Evolutionary conservation across 192 early-diverging fungal species (phyloP).

Genomic region (Chytriomyces sp.): DNA sequence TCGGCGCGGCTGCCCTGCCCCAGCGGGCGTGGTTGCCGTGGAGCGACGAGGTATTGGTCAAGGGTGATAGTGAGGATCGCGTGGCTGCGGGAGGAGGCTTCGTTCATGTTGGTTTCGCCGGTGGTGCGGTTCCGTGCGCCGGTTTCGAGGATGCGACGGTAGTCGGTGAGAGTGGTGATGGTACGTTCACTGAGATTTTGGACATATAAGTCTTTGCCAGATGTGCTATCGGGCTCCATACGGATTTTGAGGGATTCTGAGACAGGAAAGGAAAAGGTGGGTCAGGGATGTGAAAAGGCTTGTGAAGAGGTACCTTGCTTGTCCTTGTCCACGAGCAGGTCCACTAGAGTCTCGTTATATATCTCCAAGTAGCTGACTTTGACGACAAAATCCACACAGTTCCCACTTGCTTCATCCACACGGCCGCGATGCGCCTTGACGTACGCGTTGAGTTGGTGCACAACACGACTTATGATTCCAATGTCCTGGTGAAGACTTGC

Average conservation of each 20-base stretch:
- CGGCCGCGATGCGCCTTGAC: conserved; percentile 24
- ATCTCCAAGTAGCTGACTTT: conserved; percentile 52
- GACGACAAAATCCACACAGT: conserved; percentile 45
- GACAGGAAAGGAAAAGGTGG: not conserved
- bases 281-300: conserved; percentile 4
- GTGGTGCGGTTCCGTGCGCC: conserved; percentile 39
- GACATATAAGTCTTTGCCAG: conserved; percentile 48
- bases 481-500: conserved; percentile 22
- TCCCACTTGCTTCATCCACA: conserved; percentile 28
- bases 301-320: conserved; percentile 31
- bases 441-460: conserved; percentile 29
- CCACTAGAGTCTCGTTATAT: conserved; percentile 44
- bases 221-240: conserved; percentile 42
- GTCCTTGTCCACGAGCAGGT: conserved; percentile 37
- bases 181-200: conserved; percentile 44
- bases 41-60: conserved; percentile 51
- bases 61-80: conserved; percentile 77
- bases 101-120: conserved; percentile 57
- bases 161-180: conserved; percentile 33
- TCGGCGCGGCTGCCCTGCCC: conserved; percentile 16
- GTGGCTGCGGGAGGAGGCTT: conserved; percentile 65
- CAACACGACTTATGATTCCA: conserved; percentile 38
- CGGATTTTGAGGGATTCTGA: conserved; percentile 45
- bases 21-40: not conserved
- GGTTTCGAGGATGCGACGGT: conserved; percentile 33